Evolutionary conservation across 169 alveolate genomes (phyloP), one percentile per base, ranked within the genome.

Genomic region (Toxoplasma gondii): DNA sequence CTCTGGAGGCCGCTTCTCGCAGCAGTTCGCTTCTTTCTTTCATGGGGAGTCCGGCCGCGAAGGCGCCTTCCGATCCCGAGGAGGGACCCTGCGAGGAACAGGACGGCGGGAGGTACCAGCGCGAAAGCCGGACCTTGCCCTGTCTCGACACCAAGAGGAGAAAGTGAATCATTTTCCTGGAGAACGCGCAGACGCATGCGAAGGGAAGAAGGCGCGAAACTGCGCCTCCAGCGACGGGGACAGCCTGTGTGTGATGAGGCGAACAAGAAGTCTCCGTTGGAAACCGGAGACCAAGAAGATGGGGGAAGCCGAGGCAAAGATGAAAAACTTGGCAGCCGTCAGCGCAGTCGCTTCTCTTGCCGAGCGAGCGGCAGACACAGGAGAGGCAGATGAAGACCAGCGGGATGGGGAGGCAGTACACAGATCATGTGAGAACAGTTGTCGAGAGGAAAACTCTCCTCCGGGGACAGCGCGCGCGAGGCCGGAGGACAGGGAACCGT

Each of bases 91-190:
- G 83, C n/a, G 93, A 54, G 12, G 86, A 31, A 38, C 16, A 27
- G 41, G 41, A 83, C 38, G 93, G 39, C 31, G 90, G 90, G 67
- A 43, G 24, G 83, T 45, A 74, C 93, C 93, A 99, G 95, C 98
- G 98, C 92, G 98, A 98, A 95, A 99, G 98, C 95, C 99, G 96
- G 27, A 98, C 98, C 97, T 98, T 99, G 39, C 99, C 99, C 96
- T 99, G 99, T 91, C 99, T 98, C 94, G 99, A 98, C 49, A 99
- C 98, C 92, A 99, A 97, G 91, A 99, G 97, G 96, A 99, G 97
- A 96, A 99, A 98, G 83, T 98, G 98, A 88, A 99, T 98, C 99
- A 99, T 99, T 41, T 44, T 82, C 43, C 43, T 44, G 24, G 84
- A 22, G 84, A 44, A 74, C 5, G 44, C 44, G 22, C 5, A 74